phyloP scores from a whole-genome alignment of 352 stramenopile species.

The Globisporangium canariense region DNA sequence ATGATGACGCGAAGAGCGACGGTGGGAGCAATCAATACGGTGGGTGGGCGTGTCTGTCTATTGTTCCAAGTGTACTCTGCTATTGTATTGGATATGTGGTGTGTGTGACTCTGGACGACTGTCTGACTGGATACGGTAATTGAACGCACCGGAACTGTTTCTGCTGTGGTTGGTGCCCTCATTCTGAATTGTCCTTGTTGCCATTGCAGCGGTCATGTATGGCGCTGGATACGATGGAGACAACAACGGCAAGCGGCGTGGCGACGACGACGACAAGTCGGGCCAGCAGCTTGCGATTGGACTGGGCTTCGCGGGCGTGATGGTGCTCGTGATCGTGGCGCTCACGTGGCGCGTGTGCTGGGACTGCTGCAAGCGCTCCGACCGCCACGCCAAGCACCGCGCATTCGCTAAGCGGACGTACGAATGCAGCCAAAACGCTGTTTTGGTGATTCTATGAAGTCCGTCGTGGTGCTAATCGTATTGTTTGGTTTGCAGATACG shows the following conservation, averaged over 20 bases:
- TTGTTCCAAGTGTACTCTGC: neutral
- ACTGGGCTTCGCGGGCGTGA: slow-evolving; percentile 26
- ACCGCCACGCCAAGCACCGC: slow-evolving; percentile 32
- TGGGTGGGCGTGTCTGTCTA: neutral
- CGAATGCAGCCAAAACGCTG: neutral
- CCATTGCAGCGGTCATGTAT: slow-evolving; percentile 2
- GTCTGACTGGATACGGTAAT: neutral
- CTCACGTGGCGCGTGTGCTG: slow-evolving; percentile 50
- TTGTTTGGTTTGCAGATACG: slow-evolving; percentile 22
- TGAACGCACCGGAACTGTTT: neutral
- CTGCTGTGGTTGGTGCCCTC: neutral
- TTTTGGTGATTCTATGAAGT: neutral
- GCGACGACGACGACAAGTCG: slow-evolving; percentile 12
- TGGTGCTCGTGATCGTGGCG: slow-evolving; percentile 36
- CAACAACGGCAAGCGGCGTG: slow-evolving; percentile 14
- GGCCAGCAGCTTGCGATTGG: slow-evolving; percentile 29
- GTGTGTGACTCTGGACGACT: neutral
- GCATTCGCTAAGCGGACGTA: slow-evolving; percentile 48
- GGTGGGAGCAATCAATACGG: neutral
- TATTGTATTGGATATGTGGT: neutral
- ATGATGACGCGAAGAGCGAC: neutral
- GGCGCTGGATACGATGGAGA: slow-evolving; percentile 11
- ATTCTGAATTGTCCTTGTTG: neutral
- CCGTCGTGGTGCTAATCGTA: neutral
- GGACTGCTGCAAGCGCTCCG: slow-evolving; percentile 44